Base-by-base conservation (phyloP, 1,284 basidiomycete species). In the Abortiporus biennis region DNA sequence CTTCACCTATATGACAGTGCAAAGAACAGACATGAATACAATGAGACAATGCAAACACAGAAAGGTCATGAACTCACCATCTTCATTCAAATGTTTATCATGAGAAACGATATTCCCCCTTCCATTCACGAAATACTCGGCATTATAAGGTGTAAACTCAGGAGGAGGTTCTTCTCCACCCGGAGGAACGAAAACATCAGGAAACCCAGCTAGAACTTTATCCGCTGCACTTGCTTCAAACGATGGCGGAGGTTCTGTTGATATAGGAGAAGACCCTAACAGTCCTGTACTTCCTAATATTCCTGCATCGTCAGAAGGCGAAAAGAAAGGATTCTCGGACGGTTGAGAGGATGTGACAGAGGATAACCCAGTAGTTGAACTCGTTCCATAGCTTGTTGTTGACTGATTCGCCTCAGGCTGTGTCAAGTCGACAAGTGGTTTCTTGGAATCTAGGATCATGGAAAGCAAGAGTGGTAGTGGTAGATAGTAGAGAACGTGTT, bases 51-150 rank as follows among this genome's bases (percentile, higher is more conserved):
- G 30, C n/a, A 36, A 40, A 21, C n/a, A 11, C 23, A 39, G 25
- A 16, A 41, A 16, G 21, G 11, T 16, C 13, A 21, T 19, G 29
- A 11, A 63, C 61, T 40, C 47, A 73, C 82, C 83, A 49, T 92
- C 85, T 38, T 74, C 64, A 50, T 86, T 87, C 43, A 87, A 61
- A 56, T 86, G 84, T 11, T 60, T 64, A 54, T 87, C 83, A 59
- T 86, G 85, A 16, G 81, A 83, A 45, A 85, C 63, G 42, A 84
- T 65, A 36, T 76, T 61, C 2, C 75, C 74, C 31, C 63, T 48
- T n/a, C 61, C 64, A 0, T 66, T 66, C 25, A 69, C 62, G 47
- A 74, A 78, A 59, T 68, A 76, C 45, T 80, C 72, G 20, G 85
- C 79, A 6, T 76, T 59, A 52, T 86, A 86, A 0, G 71, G 72